Base-by-base conservation (phyloP, 768 basidiomycete species). In the Trametes sanguinea region DNA sequence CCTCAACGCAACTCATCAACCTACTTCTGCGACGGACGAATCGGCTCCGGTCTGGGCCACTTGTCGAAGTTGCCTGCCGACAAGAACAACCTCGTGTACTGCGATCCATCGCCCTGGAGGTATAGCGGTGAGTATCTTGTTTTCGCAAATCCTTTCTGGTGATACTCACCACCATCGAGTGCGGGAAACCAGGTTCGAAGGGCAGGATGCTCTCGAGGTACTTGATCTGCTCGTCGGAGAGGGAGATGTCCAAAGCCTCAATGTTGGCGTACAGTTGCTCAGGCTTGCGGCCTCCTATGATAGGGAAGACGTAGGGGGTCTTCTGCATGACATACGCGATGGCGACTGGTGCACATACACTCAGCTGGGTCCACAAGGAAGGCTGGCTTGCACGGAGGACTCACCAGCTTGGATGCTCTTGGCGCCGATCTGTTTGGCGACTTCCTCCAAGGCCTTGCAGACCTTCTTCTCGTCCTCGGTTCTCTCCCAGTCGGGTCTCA, bases 311-410 rank as follows among this genome's bases (percentile, higher is more conserved):
- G 55, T 75, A 82, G 0, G 80, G 78, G 1, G 78, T 74, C 68
- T 84, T 85, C 44, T 83, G 80, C 72, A 85, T 73, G 8, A 85
- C 72, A 58, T 83, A 84, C 14, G 82, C 81, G 58, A 85, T 80
- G 2, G 82, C 81, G 2, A 83, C 81, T 78, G 17, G 35, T 7
- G 9, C 48, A 11, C 11, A 2, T 10, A 39, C 22, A 4, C 13
- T 30, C 48, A 50, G n/a, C n/a, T n/a, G n/a, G n/a, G n/a, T n/a
- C n/a, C n/a, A n/a, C n/a, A n/a, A n/a, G n/a, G n/a, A n/a, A n/a
- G n/a, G n/a, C n/a, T n/a, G n/a, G n/a, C n/a, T n/a, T n/a, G n/a
- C n/a, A n/a, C n/a, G n/a, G n/a, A n/a, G 13, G 2, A 50, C 55
- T 11, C 29, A 59, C 53, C 55, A 16, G 65, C 50, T 39, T 60